A percentile compares a stretch with the other conserved stretches of the same genome.
Evolutionary conservation across 1,284 basidiomycete genomes (phyloP).

Genomic region (Mrakiaceae sp.): DNA sequence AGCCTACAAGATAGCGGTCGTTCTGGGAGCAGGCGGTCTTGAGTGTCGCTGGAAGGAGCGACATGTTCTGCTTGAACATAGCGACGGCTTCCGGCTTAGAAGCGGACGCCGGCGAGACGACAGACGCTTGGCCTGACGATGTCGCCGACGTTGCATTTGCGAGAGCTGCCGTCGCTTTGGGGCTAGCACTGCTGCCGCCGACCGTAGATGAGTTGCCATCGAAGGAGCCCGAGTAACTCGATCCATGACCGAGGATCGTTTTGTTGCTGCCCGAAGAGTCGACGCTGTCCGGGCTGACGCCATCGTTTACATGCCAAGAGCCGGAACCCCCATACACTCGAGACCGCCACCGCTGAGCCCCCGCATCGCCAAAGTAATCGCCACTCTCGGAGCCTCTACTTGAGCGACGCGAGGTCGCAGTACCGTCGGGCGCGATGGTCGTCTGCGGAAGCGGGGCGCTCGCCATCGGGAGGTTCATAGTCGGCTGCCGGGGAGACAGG

Average conservation of each 20-base stretch:
- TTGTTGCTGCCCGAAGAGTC: background rate
- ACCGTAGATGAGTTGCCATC: background rate
- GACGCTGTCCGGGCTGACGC: background rate
- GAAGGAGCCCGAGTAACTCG: background rate
- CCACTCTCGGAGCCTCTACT: background rate
- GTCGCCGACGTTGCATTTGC: too few species aligned
- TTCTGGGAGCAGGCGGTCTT: too few species aligned
- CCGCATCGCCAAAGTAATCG: constrained; percentile 12
- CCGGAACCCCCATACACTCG: background rate
- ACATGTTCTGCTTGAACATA: too few species aligned
- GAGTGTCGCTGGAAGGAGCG: too few species aligned
- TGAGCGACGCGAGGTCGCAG: background rate
- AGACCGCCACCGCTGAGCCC: background rate
- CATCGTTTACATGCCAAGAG: background rate
- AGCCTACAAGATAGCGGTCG: too few species aligned
- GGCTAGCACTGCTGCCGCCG: background rate
- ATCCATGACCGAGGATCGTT: background rate
- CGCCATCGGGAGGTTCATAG: constrained; percentile 6
- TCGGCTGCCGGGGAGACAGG: too few species aligned
- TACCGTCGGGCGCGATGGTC: background rate
- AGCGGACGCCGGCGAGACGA: too few species aligned
- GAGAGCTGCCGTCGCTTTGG: background rate
- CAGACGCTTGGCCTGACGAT: too few species aligned
- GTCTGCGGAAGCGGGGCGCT: constrained; percentile 6
- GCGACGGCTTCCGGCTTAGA: too few species aligned